Percentiles rank a stretch among this genome's conserved stretches.
These are phyloP conservation scores for Vitis hybrid DNA, from an alignment of 177 flowering plant species.

Conservation along the genomic window DNA sequence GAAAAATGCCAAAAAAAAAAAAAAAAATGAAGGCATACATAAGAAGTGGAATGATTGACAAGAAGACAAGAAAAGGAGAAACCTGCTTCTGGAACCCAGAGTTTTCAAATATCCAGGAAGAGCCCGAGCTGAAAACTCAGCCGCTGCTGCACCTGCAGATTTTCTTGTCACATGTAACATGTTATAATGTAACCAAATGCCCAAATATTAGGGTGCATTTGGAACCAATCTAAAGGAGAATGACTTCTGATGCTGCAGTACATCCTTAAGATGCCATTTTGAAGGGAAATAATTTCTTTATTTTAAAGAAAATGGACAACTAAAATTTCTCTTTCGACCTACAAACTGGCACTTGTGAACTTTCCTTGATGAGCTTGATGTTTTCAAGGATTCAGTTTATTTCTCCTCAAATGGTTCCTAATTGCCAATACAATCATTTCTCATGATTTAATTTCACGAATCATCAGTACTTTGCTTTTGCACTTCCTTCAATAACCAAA, in stretches of 20 bases:
- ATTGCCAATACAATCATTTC: too few relatives aligned
- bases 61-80: slow-evolving; percentile 5
- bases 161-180: neutral
- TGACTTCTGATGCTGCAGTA: neutral
- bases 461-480: too few relatives aligned
- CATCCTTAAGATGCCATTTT: neutral
- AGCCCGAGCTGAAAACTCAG: slow-evolving; percentile 86
- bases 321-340: too few relatives aligned
- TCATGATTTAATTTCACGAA: too few relatives aligned
- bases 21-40: neutral
- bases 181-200: neutral
- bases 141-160: slow-evolving; percentile 89
- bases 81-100: slow-evolving; percentile 57
- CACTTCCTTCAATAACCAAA: too few relatives aligned
- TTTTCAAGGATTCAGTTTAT: too few relatives aligned
- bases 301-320: too few relatives aligned
- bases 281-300: neutral
- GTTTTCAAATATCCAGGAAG: slow-evolving; percentile 67
- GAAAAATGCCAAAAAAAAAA: slow-evolving; percentile 5
- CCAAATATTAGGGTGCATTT: neutral
- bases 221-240: neutral
- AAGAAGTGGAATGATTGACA: neutral
- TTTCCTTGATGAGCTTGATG: too few relatives aligned
- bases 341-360: too few relatives aligned
- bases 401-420: too few relatives aligned